Evolutionary conservation across 108 stramenopile genomes (phyloP).

Genomic region (Discostella stelligeroides): DNA sequence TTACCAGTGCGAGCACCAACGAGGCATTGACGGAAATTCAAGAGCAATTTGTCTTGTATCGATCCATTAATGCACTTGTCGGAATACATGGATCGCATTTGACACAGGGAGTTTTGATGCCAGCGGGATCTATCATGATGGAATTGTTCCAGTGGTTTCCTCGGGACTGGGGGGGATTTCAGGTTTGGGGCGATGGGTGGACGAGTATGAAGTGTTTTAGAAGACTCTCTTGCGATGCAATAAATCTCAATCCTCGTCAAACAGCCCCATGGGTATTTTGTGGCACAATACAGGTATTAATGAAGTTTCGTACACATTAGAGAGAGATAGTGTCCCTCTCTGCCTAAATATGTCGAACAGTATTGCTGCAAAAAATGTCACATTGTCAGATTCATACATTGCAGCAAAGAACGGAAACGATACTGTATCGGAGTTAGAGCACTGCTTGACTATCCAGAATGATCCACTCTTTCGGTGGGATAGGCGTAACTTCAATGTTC

Average conservation of each 20-base stretch:
- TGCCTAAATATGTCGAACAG: slow-evolving; percentile 11
- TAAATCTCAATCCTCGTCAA: too few species aligned
- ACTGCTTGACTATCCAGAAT: slow-evolving; percentile 1
- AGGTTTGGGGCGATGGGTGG: too few species aligned
- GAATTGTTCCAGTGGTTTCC: slow-evolving; percentile 48
- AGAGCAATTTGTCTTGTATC: slow-evolving; percentile 39
- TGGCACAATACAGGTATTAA: slow-evolving; percentile 26
- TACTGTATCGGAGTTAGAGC: slow-evolving; percentile 4
- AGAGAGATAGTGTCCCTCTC: slow-evolving; percentile 18
- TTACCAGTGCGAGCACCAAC: slow-evolving; percentile 9
- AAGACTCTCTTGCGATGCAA: too few species aligned
- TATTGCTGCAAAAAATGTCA: not conserved
- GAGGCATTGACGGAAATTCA: slow-evolving; percentile 4
- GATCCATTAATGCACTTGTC: slow-evolving; percentile 35
- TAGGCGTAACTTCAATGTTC: slow-evolving; percentile 4
- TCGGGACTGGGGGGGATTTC: slow-evolving; percentile 7
- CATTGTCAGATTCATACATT: too few species aligned
- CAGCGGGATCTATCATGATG: slow-evolving; percentile 29
- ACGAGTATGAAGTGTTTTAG: too few species aligned
- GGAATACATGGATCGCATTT: slow-evolving; percentile 54
- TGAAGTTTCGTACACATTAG: slow-evolving; percentile 7
- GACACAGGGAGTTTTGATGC: slow-evolving; percentile 47
- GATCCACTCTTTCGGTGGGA: slow-evolving; percentile 10
- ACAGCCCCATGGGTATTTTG: slow-evolving; percentile 26
- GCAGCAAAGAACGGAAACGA: not conserved